Conservation (phyloP, 1,284 basidiomycete genomes). For the Sporisorium iseilematis-ciliati region DNA sequence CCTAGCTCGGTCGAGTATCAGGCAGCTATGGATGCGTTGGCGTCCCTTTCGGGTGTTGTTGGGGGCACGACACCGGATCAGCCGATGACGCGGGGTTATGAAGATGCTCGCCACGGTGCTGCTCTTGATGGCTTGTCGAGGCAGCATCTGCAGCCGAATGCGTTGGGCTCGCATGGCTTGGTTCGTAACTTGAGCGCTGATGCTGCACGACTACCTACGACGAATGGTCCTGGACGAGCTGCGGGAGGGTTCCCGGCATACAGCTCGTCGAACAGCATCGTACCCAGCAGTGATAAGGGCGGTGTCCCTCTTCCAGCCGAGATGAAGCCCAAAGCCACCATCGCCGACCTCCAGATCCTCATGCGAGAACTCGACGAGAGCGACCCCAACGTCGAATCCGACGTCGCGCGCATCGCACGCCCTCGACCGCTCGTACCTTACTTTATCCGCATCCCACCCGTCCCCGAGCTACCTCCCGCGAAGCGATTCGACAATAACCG, state of each 20-base stretch:
- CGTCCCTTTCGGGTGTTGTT: slow-evolving; percentile 76
- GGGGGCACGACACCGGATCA: slow-evolving; percentile 85
- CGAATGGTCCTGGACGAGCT: slow-evolving; percentile 74
- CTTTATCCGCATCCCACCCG: slow-evolving; percentile 61
- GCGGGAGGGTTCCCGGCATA: slow-evolving; percentile 41
- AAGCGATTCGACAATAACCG: slow-evolving; percentile 84
- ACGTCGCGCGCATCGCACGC: slow-evolving; percentile 72
- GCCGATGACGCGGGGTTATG: slow-evolving; percentile 89
- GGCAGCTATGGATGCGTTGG: slow-evolving; percentile 52
- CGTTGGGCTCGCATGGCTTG: slow-evolving; percentile 21
- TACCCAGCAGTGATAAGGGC: slow-evolving; percentile 68
- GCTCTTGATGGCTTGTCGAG: slow-evolving; percentile 85
- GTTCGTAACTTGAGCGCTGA: slow-evolving; percentile 28
- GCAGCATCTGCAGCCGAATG: slow-evolving; percentile 24
- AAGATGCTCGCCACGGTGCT: slow-evolving; percentile 92
- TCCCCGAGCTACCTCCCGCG: slow-evolving; percentile 54
- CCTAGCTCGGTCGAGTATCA: slow-evolving; percentile 39
- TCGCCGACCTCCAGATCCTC: slow-evolving; percentile 86
- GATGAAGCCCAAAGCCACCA: slow-evolving; percentile 68
- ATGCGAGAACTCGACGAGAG: slow-evolving; percentile 86
- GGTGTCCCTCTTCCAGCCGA: slow-evolving; percentile 67
- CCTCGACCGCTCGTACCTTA: slow-evolving; percentile 77
- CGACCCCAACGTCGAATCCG: slow-evolving; percentile 35
- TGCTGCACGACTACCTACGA: slow-evolving; percentile 14
- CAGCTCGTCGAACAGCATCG: slow-evolving; percentile 67